These are phyloP conservation scores for Esteya vermicola DNA, from an alignment of 2,329 filamentous ascomycete genomes.

Conservation along the genomic window DNA sequence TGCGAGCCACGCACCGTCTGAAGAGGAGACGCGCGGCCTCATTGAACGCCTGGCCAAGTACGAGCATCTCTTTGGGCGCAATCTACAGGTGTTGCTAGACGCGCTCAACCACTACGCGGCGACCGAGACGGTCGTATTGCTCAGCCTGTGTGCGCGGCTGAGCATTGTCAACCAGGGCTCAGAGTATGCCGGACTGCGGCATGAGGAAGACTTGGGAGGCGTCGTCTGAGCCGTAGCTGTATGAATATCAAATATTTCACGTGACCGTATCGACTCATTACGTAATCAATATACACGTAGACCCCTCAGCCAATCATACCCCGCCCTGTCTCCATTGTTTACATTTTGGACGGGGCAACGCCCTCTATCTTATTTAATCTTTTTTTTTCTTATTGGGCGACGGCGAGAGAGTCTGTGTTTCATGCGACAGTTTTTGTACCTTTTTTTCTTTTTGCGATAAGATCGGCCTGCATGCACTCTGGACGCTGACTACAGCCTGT, in stretches of 20 bases:
- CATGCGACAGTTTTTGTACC: too few species aligned
- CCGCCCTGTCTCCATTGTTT: slow-evolving; percentile 10
- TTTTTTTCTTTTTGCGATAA: background rate
- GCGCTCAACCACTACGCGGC: slow-evolving; percentile 94
- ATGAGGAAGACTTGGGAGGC: slow-evolving; percentile 34
- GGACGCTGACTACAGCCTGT: background rate
- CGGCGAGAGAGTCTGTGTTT: too few species aligned
- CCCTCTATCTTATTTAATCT: background rate
- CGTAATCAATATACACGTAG: too few species aligned
- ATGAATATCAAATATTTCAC: too few species aligned
- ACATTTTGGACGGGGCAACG: slow-evolving; percentile 6
- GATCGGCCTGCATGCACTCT: too few species aligned
- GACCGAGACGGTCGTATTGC: slow-evolving; percentile 86
- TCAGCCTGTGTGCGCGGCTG: slow-evolving; percentile 72
- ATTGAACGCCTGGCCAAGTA: slow-evolving; percentile 83
- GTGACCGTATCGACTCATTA: too few species aligned
- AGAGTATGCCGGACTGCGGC: slow-evolving; percentile 43
- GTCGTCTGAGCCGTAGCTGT: too few species aligned
- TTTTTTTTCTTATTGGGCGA: background rate
- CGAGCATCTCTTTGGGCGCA: slow-evolving; percentile 82
- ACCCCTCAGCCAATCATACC: slow-evolving; percentile 9
- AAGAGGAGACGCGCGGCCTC: slow-evolving; percentile 29
- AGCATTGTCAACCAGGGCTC: slow-evolving; percentile 71
- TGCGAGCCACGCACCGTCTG: slow-evolving; percentile 18
- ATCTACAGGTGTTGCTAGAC: slow-evolving; percentile 86